phyloP scores from a whole-genome alignment of 768 basidiomycete species.

The Amanita molliuscula region DNA sequence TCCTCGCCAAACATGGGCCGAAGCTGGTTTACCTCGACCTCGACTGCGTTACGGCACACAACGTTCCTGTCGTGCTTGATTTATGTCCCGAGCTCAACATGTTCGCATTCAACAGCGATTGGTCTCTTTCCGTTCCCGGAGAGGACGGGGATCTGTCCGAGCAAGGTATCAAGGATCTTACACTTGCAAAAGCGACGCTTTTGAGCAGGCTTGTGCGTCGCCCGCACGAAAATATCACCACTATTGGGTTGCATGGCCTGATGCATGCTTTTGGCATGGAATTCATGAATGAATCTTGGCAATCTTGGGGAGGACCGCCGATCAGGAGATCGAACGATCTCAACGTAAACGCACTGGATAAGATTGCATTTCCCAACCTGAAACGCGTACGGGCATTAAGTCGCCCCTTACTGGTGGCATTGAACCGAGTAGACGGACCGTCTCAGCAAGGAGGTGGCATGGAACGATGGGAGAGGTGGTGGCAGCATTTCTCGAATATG shows the following conservation, averaged over 20 bases:
- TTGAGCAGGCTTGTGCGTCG: slow-evolving; percentile 32
- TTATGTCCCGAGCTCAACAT: slow-evolving; percentile 51
- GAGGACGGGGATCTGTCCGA: slow-evolving; percentile 7
- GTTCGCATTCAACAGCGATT: slow-evolving; percentile 69
- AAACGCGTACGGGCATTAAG: slow-evolving; percentile 50
- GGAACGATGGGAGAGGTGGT: slow-evolving; percentile 65
- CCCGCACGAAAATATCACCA: slow-evolving; percentile 46
- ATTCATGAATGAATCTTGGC: slow-evolving; percentile 10
- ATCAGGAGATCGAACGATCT: slow-evolving; percentile 45
- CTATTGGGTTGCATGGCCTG: slow-evolving; percentile 63
- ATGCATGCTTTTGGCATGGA: slow-evolving; percentile 54
- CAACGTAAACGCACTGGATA: slow-evolving; percentile 47
- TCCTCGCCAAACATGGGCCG: slow-evolving; percentile 49
- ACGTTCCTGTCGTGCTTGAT: slow-evolving; percentile 50
- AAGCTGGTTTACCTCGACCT: slow-evolving; percentile 57
- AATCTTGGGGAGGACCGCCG: slow-evolving; percentile 37
- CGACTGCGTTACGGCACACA: slow-evolving; percentile 43
- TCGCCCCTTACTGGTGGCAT: slow-evolving; percentile 39
- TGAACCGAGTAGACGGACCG: slow-evolving; percentile 47
- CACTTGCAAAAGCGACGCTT: slow-evolving; percentile 19
- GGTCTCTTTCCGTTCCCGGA: slow-evolving; percentile 32
- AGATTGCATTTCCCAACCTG: slow-evolving; percentile 49
- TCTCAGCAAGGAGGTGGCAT: slow-evolving; percentile 28
- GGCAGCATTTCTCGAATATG: slow-evolving; percentile 36
- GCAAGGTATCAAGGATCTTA: slow-evolving; percentile 8